These are phyloP conservation scores for Nyctanthes arbortristis DNA, from an alignment of 257 asterid genomes.

Conservation along the genomic window DNA sequence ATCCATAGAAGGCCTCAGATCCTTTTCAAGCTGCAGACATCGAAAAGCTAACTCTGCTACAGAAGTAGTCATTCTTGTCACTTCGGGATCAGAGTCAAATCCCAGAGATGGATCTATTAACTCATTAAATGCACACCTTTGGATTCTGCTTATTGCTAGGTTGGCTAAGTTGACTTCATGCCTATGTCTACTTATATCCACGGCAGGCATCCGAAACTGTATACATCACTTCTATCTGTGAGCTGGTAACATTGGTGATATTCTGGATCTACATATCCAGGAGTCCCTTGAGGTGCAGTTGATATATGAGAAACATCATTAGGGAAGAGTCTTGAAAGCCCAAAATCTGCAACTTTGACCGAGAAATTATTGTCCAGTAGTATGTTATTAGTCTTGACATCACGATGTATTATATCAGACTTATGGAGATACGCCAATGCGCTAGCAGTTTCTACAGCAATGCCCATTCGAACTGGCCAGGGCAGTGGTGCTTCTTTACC, in stretches of 20 bases:
- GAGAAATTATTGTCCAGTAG: conserved; percentile 44
- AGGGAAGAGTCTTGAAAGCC: conserved; percentile 50
- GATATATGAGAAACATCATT: conserved; percentile 46
- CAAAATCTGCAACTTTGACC: conserved; percentile 64
- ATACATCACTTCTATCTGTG: conserved; percentile 50
- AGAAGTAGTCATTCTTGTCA: conserved; percentile 42
- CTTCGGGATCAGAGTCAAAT: conserved; percentile 30
- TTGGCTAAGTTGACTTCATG: conserved; percentile 53
- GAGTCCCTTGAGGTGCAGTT: conserved; percentile 65
- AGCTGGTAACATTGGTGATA: conserved; percentile 52
- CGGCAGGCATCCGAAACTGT: conserved; percentile 67
- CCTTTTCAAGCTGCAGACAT: conserved; percentile 53
- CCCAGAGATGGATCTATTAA: conserved; percentile 50
- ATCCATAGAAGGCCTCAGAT: conserved; percentile 54
- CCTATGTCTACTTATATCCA: conserved; percentile 45
- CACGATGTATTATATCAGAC: conserved; percentile 56
- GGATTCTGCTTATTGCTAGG: conserved; percentile 44
- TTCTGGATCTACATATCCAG: conserved; percentile 59
- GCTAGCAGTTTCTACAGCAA: conserved; percentile 53
- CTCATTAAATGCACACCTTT: conserved; percentile 39
- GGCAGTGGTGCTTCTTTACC: conserved; percentile 21
- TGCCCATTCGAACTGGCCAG: conserved; percentile 51
- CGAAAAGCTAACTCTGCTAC: conserved; percentile 58
- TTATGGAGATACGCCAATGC: conserved; percentile 59
- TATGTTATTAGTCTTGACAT: conserved; percentile 57